Percentiles rank a stretch among this genome's conserved stretches.
Evolutionary conservation across 2,329 filamentous ascomycete genomes (phyloP).

Genomic region (Xylariaceae sp.): DNA sequence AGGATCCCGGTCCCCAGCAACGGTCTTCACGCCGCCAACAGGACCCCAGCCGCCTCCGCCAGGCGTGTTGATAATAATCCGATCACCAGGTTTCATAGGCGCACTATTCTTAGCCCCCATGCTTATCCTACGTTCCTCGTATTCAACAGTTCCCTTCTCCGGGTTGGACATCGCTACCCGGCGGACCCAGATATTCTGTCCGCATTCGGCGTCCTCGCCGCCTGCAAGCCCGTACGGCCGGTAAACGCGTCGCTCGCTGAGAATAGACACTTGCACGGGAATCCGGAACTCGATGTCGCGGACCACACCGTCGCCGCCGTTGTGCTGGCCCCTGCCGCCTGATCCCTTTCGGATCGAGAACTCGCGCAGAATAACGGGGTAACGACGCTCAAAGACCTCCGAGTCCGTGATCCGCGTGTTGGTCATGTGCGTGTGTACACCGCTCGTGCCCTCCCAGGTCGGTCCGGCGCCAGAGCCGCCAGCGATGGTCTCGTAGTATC

Average conservation of each 20-base stretch:
- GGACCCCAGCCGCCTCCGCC: constrained; percentile 75
- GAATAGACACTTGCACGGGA: constrained; percentile 65
- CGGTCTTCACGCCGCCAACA: constrained; percentile 53
- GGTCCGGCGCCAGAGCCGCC: constrained; percentile 68
- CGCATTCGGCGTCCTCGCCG: constrained; percentile 72
- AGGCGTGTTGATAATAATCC: constrained; percentile 73
- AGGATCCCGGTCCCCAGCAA: constrained; percentile 50
- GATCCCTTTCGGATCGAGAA: constrained; percentile 59
- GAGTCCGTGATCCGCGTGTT: constrained; percentile 73
- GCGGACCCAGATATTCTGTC: constrained; percentile 83
- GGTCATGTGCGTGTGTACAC: constrained; percentile 73
- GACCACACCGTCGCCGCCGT: constrained; percentile 65
- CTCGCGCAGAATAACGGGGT: constrained; percentile 64
- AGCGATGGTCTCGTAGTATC: constrained; percentile 76
- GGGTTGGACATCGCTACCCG: constrained; percentile 58
- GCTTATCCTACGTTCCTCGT: constrained; percentile 62
- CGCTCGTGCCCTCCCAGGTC: constrained; percentile 63
- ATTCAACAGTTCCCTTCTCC: constrained; percentile 43
- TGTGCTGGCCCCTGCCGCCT: constrained; percentile 57
- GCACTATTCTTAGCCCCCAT: constrained; percentile 77
- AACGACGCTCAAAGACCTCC: constrained; percentile 69
- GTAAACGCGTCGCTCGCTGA: constrained; percentile 69
- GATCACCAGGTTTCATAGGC: constrained; percentile 69
- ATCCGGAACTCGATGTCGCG: constrained; percentile 71
- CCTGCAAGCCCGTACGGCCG: constrained; percentile 77